Percentiles rank a stretch among this genome's conserved stretches.
phyloP scores from a whole-genome alignment of 1,284 basidiomycete species.

The Volvariella volvacea region DNA sequence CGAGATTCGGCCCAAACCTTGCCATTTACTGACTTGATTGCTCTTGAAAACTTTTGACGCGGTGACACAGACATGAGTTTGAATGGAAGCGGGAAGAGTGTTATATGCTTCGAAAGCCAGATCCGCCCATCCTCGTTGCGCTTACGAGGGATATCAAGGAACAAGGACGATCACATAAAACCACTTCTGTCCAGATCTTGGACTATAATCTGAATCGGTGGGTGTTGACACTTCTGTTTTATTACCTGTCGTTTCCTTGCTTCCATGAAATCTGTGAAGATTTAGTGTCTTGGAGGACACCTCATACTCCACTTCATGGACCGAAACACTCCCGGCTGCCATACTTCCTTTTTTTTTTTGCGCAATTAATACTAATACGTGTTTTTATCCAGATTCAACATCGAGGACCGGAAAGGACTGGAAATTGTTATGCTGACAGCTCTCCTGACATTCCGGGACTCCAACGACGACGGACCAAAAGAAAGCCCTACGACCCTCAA shows the following conservation, averaged over 20 bases:
- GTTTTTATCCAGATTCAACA: constrained; percentile 58
- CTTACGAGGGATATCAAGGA: constrained; percentile 62
- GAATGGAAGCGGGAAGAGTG: constrained; percentile 82
- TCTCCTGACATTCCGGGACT: constrained; percentile 70
- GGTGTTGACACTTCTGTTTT: constrained; percentile 10
- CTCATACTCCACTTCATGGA: no score
- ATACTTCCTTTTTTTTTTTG: not conserved
- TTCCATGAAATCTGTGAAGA: no score
- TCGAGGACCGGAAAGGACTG: constrained; percentile 75
- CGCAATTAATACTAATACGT: not conserved
- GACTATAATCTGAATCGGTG: constrained; percentile 79
- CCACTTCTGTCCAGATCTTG: constrained; percentile 69
- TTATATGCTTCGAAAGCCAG: constrained; percentile 76
- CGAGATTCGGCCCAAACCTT: not conserved
- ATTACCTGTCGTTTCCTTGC: not conserved
- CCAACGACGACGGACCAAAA: constrained; percentile 48
- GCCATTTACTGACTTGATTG: constrained; percentile 1
- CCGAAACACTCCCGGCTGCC: no score
- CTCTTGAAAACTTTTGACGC: no score
- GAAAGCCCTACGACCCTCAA: constrained; percentile 13
- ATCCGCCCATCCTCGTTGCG: constrained; percentile 77
- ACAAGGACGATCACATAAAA: constrained; percentile 50
- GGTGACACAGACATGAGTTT: constrained; percentile 57
- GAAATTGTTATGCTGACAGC: constrained; percentile 76
- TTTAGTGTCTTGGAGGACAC: no score